Base-by-base conservation (phyloP, 352 stramenopile species). In the Phytopythium helicoides region DNA sequence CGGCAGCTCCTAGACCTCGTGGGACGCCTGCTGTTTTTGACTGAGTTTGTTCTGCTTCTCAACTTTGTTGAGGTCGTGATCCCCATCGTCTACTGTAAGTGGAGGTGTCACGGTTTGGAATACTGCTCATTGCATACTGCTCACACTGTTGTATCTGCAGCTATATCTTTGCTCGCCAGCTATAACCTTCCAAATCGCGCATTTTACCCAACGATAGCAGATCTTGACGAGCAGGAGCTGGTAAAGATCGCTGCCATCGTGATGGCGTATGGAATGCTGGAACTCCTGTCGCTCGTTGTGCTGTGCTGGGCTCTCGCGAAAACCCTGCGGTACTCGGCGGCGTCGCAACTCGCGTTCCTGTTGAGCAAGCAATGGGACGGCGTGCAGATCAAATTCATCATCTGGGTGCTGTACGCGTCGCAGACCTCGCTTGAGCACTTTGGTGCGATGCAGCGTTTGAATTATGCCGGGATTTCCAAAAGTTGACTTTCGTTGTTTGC, bases 51-150 rank as follows among this genome's bases (percentile, higher is more conserved):
- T 12, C 21, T 79, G 18, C 51, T 79, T 41, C 56, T 71, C 36
- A 72, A 82, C 48, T 77, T 66, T 21, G 58, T 73, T 1, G 68
- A 79, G 37, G 66, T 75, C 4, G 56, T 71, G 23, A 59, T 82
- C 21, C 66, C 71, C 3, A 16, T 71, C 8, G 63, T 79, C 18
- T 77, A 76, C 48, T 62, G 68, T 78, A 53, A 45, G 61, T n/a
- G n/a, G n/a, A n/a, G n/a, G n/a, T n/a, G n/a, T n/a, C n/a, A n/a
- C n/a, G n/a, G n/a, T n/a, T n/a, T n/a, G n/a, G n/a, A n/a, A n/a
- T n/a, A n/a, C n/a, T 64, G 4, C 4, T 14, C 33, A 33, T 26
- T 22, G 2, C 38, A 16, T 2, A 21, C n/a, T 46, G 19, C 0
- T 31, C 22, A 2, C 36, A 14, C 6, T 5, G 6, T 18, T 18